Percentiles rank a stretch among this genome's conserved stretches.
Evolutionary conservation across 352 stramenopile genomes (phyloP).

Genomic region (Phytophthora capsici): DNA sequence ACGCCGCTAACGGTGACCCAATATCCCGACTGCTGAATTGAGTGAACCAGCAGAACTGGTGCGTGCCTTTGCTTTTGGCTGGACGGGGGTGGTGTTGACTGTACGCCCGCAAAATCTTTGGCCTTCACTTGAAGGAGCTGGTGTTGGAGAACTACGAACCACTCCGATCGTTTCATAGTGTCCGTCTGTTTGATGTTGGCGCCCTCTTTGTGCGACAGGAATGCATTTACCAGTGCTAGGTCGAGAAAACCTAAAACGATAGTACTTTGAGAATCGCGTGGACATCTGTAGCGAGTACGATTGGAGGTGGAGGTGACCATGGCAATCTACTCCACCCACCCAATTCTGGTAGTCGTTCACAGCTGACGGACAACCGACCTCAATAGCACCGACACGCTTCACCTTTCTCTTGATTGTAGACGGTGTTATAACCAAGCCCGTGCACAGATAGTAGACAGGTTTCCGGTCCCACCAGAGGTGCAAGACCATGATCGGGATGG

Average conservation of each 20-base stretch:
- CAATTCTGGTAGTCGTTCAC: not conserved
- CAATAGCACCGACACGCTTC: not conserved
- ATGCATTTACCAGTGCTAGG: not conserved
- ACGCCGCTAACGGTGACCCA: not conserved
- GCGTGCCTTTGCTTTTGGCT: not conserved
- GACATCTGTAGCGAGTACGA: not conserved
- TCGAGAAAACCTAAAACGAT: not conserved
- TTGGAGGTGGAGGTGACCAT: not conserved
- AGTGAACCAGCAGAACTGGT: not conserved
- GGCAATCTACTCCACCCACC: not conserved
- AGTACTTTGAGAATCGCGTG: not conserved
- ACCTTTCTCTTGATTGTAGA: not conserved
- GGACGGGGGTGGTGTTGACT: not conserved
- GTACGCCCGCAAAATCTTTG: not conserved
- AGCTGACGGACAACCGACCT: not conserved
- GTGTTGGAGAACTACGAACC: not conserved
- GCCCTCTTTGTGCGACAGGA: not conserved
- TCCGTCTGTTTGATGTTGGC: not conserved
- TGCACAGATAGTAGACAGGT: not conserved
- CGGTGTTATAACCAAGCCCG: not conserved
- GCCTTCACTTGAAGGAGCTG: not conserved
- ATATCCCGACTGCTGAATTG: not conserved
- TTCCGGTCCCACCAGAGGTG: no score
- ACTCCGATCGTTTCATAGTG: not conserved
- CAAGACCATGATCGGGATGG: not conserved